These are phyloP conservation scores for Coemansia sp. DNA, from an alignment of 192 early-diverging fungal species.

Conservation along the genomic window DNA sequence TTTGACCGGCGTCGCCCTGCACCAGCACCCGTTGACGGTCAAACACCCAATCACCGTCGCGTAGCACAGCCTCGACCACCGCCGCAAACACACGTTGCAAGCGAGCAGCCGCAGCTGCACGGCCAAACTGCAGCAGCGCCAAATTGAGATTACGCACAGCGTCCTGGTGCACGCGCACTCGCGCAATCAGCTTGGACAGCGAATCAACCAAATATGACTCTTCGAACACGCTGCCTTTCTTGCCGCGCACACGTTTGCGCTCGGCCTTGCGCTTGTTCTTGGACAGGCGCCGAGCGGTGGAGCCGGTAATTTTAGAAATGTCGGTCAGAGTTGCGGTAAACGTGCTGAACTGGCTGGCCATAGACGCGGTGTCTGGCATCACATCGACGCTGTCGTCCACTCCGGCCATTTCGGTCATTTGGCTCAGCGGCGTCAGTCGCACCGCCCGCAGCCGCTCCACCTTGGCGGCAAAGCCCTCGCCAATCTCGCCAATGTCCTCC, in stretches of 20 bases:
- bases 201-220: constrained; percentile 86
- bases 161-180: constrained; percentile 37
- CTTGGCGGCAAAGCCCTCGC: constrained; percentile 23
- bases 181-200: constrained; percentile 28
- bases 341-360: constrained; percentile 84
- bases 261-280: constrained; percentile 72
- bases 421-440: constrained; percentile 26
- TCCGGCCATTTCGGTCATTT: constrained; percentile 3
- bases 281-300: constrained; percentile 39
- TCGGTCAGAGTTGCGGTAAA: constrained; percentile 68
- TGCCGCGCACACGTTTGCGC: constrained; percentile 79
- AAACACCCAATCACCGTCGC: constrained; percentile 54
- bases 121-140: constrained; percentile 55
- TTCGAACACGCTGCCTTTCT: constrained; percentile 85
- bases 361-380: constrained; percentile 93
- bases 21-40: constrained; percentile 40
- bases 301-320: constrained; percentile 63
- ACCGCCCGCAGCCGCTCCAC: constrained; percentile 35
- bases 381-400: constrained; percentile 84
- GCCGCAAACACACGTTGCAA: constrained; percentile 55
- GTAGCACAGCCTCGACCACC: constrained; percentile 51
- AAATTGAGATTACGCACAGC: constrained; percentile 59
- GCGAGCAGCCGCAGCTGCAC: constrained; percentile 46
- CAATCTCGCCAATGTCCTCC: constrained; percentile 47
- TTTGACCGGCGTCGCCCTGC: constrained; percentile 19